Conservation (phyloP, 1,139 yeast genomes). For the Saccharomycopsis hybrid region DNA sequence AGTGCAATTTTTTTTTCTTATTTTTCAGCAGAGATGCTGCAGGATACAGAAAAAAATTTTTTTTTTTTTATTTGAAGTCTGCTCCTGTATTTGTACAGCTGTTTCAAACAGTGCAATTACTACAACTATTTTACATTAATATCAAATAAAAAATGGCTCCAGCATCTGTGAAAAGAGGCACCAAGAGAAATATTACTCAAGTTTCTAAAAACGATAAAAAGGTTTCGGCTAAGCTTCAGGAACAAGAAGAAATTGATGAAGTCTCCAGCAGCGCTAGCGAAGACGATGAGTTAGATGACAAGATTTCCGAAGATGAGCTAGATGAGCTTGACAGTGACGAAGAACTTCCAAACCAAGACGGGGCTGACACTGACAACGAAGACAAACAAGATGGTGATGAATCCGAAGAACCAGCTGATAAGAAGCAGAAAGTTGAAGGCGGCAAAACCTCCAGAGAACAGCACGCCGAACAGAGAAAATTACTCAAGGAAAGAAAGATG, state of each 20-base stretch:
- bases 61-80: too few relatives aligned
- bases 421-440: constrained; percentile 22
- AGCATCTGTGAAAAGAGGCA: constrained; percentile 1
- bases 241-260: background rate
- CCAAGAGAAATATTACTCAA: constrained; percentile 1
- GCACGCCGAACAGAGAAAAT: constrained; percentile 78
- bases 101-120: too few relatives aligned
- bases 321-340: too few relatives aligned
- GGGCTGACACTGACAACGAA: constrained; percentile 26
- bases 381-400: constrained; percentile 28
- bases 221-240: background rate
- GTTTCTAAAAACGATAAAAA: constrained; percentile 4
- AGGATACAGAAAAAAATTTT: too few relatives aligned
- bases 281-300: constrained; percentile 2
- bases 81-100: too few relatives aligned
- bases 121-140: too few relatives aligned
- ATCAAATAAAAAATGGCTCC: too few relatives aligned
- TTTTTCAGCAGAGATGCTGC: too few relatives aligned
- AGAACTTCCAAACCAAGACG: constrained; percentile 28
- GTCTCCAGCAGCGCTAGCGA: background rate
- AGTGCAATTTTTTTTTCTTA: too few relatives aligned
- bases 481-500: constrained; percentile 75
- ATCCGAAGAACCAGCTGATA: constrained; percentile 24
- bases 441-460: constrained; percentile 54
- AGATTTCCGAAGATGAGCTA: constrained; percentile 12